phyloP scores from a whole-genome alignment of 2,329 filamentous ascomycete species.

The Aspergillus calidoustus region DNA sequence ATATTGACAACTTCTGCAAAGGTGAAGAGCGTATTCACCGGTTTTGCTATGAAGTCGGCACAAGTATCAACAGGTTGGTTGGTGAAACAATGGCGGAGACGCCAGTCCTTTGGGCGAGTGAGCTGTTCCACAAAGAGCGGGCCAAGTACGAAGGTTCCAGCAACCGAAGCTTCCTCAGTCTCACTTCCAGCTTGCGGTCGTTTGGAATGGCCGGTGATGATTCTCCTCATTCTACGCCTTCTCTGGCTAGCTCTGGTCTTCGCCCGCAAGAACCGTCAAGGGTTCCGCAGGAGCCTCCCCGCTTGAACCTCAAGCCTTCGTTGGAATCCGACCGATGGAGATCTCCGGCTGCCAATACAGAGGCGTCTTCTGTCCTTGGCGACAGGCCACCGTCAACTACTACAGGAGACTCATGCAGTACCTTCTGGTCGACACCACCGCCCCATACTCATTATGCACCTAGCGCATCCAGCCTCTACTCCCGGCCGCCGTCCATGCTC shows the following conservation, averaged over 20 bases:
- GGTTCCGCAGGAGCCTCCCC: constrained; percentile 40
- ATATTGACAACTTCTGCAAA: constrained; percentile 89
- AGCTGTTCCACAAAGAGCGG: constrained; percentile 77
- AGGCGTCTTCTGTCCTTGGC: constrained; percentile 65
- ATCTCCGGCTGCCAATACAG: constrained; percentile 60
- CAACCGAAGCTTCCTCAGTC: constrained; percentile 40
- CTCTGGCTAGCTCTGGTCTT: constrained; percentile 29
- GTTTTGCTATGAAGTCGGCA: constrained; percentile 88
- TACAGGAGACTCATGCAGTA: constrained; percentile 74
- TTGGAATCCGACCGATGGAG: constrained; percentile 72
- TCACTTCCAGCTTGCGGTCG: constrained; percentile 48
- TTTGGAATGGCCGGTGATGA: constrained; percentile 52
- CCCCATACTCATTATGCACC: constrained; percentile 68
- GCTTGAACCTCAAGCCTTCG: constrained; percentile 62
- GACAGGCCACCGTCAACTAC: constrained; percentile 69
- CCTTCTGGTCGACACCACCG: constrained; percentile 89
- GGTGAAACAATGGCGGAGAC: constrained; percentile 83
- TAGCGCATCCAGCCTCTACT: constrained; percentile 62
- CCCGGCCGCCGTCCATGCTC: constrained; percentile 48
- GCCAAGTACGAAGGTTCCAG: constrained; percentile 47
- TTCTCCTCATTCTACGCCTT: constrained; percentile 34
- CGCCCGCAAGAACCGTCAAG: constrained; percentile 39
- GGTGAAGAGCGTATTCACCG: constrained; percentile 94
- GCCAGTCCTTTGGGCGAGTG: constrained; percentile 89
- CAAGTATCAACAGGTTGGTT: constrained; percentile 81